Percentiles rank a stretch among this genome's conserved stretches.
Evolutionary conservation across 83 land plant genomes (phyloP).

Genomic region (Thuja plicata): DNA sequence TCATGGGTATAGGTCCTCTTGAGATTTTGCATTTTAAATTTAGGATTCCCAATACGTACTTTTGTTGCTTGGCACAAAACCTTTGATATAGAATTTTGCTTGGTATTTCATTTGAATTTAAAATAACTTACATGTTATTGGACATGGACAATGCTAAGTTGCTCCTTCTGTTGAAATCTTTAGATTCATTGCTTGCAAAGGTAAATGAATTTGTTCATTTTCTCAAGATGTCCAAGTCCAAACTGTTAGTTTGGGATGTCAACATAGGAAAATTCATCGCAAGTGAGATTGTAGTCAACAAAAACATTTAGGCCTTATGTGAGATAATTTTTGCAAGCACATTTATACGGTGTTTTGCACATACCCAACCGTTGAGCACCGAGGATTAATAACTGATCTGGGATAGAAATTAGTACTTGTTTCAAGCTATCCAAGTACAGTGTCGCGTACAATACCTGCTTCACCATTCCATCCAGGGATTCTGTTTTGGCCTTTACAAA

Average conservation of each 20-base stretch:
- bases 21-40: too few species aligned
- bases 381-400: not conserved
- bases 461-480: slow-evolving; percentile 39
- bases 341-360: not conserved
- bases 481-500: slow-evolving; percentile 47
- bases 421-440: slow-evolving; percentile 37
- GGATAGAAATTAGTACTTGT: slow-evolving; percentile 21
- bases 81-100: too few species aligned
- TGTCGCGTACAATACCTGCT: slow-evolving; percentile 34
- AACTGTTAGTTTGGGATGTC: not conserved
- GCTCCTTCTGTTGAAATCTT: slow-evolving; percentile 65
- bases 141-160: slow-evolving; percentile 88
- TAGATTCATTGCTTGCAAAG: slow-evolving; percentile 61
- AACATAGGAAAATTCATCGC: not conserved
- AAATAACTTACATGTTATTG: slow-evolving; percentile 83
- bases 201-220: slow-evolving; percentile 82
- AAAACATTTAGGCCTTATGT: not conserved
- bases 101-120: slow-evolving; percentile 92
- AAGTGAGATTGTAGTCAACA: not conserved
- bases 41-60: too few species aligned
- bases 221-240: slow-evolving; percentile 25
- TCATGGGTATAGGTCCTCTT: too few species aligned
- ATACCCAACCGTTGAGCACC: slow-evolving; percentile 3
- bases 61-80: too few species aligned
- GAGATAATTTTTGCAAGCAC: slow-evolving; percentile 2